phyloP scores from a whole-genome alignment of 495 filamentous ascomycete species.

The Amniculicola lignicola region DNA sequence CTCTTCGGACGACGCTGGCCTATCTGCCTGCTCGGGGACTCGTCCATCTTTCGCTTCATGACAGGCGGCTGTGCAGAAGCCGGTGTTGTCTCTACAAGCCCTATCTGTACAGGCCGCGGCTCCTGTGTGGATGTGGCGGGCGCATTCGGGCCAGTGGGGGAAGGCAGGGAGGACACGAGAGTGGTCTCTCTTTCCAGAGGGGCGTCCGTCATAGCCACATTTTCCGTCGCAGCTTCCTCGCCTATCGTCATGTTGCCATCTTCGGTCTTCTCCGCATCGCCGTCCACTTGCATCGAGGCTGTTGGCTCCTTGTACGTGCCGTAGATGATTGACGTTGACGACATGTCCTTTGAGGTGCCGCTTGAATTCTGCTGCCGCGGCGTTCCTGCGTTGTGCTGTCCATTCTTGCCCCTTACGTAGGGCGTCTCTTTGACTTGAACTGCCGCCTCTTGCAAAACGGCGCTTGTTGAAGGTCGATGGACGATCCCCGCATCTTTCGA shows the following conservation, averaged over 20 bases:
- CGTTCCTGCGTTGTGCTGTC: background rate
- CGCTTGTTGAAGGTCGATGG: no score
- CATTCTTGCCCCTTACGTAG: conserved; percentile 9
- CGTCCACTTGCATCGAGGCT: background rate
- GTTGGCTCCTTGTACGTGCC: conserved; percentile 11
- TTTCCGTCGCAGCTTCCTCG: no score
- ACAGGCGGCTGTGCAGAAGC: background rate
- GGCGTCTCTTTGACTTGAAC: conserved; percentile 30
- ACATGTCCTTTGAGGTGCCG: conserved; percentile 2
- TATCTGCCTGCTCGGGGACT: background rate
- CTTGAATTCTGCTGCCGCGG: conserved; percentile 6
- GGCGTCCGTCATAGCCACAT: no score
- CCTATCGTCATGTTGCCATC: no score
- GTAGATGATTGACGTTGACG: conserved; percentile 6
- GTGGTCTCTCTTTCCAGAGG: no score
- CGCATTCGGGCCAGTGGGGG: no score
- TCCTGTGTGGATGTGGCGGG: no score
- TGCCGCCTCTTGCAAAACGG: background rate
- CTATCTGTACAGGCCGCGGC: no score
- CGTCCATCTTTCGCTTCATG: conserved; percentile 12
- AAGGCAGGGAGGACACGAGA: no score
- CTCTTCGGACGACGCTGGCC: conserved; percentile 5
- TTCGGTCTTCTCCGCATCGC: no score
- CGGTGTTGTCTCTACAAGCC: background rate
- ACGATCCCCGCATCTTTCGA: no score